Base-by-base conservation (phyloP, 1,284 basidiomycete species). In the Puccinia horiana region DNA sequence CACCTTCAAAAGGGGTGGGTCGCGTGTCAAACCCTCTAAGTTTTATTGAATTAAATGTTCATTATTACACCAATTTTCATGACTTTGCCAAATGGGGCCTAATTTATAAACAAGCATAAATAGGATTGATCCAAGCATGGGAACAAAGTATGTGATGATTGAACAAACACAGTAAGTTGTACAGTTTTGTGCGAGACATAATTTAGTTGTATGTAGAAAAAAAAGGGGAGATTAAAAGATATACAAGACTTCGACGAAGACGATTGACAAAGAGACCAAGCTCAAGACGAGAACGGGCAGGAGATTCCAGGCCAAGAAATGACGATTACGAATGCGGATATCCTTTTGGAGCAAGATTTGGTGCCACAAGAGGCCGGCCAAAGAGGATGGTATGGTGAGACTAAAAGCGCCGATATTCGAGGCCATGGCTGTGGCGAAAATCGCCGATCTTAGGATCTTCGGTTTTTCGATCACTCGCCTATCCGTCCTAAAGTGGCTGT, bases 351-450 rank as follows among this genome's bases (percentile, higher is more conserved):
- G 23, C 6, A 81, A 42, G 40, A 81, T 81, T 58, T 73, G 26
- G n/a, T 29, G 42, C 79, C 79, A 81, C 14, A 81, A 42, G 8
- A 81, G 47, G 20, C 79, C 79, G 20, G 79, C 79, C 23, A 81
- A 58, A 2, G 70, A 74, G 56, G 79, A 81, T 18, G 70, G 70
- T 12, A 81, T 61, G n/a, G 79, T 81, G 16, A 81, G 44, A 42
- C 79, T 81, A n/a, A 81, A 81, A 1, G 79, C 79, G 18, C 79
- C 79, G 14, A 81, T 37, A 26, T 81, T 81, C 5, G 79, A 81
- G 6, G 79, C 49, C 70, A 81, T 81, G 23, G 79, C 70, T 0
- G 58, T 74, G 0, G 70, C 47, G 26, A 61, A 81, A 18, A 81
- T 74, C 18, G 79, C 79, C 42, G 40, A 61, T 49, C 47, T 23